Base-by-base conservation (phyloP, 192 early-diverging fungal genomes). In the Piromyces sp. region DNA sequence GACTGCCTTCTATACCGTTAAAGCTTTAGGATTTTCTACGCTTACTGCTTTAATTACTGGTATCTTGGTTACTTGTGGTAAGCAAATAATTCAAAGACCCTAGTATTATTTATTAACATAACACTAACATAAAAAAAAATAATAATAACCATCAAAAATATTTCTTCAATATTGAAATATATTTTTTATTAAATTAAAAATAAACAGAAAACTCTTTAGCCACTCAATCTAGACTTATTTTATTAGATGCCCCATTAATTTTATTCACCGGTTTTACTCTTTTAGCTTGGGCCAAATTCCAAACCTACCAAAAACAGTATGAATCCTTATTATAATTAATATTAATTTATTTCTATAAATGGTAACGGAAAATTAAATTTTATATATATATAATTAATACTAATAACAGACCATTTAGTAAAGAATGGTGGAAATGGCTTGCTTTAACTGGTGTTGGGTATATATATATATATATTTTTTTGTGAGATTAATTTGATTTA, bases 251-350 rank as follows among this genome's bases (percentile, higher is more conserved):
- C 16, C 83, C 86, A 30, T 79, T 91, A 68, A 30, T 91, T 29
- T 89, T 91, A 81, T 91, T 91, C 81, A 88, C 85, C 37, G 90
- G 82, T 30, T 80, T 89, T 17, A 83, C 87, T 11, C 84, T 83
- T 2, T 84, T 87, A 83, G 83, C 85, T 82, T 91, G 87, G 87
- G 85, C 86, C 7, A 86, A 87, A 30, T 91, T 91, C 79, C 82
- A 86, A 80, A 81, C 83, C 13, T 81, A 82, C 79, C 86, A 88
- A 83, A 83, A 86, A 79, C 28, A 82, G 84, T 88, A 83, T 26
- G 80, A n/a, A n/a, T n/a, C n/a, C n/a, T n/a, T n/a, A n/a, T n/a
- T n/a, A n/a, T n/a, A n/a, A n/a, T n/a, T n/a, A n/a, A n/a, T n/a
- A n/a, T n/a, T n/a, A n/a, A n/a, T n/a, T n/a, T n/a, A n/a, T n/a